These are phyloP conservation scores for Fusarium pilosicola DNA, from an alignment of 2,329 filamentous ascomycete species.

Conservation along the genomic window DNA sequence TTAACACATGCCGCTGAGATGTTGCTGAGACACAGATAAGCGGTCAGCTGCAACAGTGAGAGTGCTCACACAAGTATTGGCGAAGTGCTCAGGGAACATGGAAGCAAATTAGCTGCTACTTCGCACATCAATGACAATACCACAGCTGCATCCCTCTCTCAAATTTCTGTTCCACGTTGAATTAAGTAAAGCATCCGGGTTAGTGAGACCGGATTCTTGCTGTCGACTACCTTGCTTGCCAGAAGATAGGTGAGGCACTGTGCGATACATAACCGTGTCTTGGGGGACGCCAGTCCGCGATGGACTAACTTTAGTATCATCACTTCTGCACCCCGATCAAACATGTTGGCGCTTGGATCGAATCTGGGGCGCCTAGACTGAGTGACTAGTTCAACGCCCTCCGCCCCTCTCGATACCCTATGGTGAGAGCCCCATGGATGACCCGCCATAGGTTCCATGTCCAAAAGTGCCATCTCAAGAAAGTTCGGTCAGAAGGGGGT, in stretches of 20 bases:
- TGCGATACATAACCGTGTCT: constrained; percentile 7
- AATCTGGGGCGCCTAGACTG: background rate
- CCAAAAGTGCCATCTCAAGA: background rate
- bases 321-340: constrained; percentile 33
- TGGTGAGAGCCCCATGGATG: background rate
- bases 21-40: constrained; percentile 10
- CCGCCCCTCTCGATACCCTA: constrained; percentile 8
- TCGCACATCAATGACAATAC: background rate
- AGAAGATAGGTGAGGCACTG: background rate
- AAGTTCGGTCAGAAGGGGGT: background rate
- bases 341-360: constrained; percentile 12
- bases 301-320: constrained; percentile 15
- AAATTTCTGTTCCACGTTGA: background rate
- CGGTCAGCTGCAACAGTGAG: background rate
- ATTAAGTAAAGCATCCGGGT: background rate
- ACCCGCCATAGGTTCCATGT: background rate
- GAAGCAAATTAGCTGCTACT: background rate
- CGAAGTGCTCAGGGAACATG: background rate
- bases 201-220: background rate
- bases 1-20: constrained; percentile 15
- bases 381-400: constrained; percentile 31
- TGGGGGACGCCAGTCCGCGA: constrained; percentile 11
- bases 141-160: background rate
- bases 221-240: background rate
- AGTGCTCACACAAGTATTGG: background rate